Conservation (phyloP, 495 filamentous ascomycete species). For the Xylaria castorea region DNA sequence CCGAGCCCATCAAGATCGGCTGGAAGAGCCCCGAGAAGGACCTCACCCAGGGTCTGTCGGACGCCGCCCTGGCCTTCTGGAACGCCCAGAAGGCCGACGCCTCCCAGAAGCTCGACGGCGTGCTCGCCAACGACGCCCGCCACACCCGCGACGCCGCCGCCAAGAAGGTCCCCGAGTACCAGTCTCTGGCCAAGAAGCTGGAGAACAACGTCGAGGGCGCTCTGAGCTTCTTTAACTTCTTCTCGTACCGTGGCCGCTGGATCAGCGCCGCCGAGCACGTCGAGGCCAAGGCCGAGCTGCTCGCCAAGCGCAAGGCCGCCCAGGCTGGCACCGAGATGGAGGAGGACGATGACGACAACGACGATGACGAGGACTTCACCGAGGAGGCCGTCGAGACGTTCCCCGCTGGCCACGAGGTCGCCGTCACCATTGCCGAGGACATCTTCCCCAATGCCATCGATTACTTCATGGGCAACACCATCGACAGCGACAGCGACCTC, state of each 20-base stretch:
- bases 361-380: slow-evolving; percentile 52
- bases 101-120: slow-evolving; percentile 47
- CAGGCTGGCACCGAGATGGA: slow-evolving; percentile 54
- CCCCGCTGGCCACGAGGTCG: slow-evolving; percentile 73
- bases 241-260: slow-evolving; percentile 66
- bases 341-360: slow-evolving; percentile 54
- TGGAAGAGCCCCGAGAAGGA: slow-evolving; percentile 74
- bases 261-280: slow-evolving; percentile 66
- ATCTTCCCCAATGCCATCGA: slow-evolving; percentile 75
- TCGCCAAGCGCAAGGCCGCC: slow-evolving; percentile 57
- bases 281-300: slow-evolving; percentile 56
- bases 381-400: slow-evolving; percentile 66
- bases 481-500: slow-evolving; percentile 27
- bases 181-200: slow-evolving; percentile 47
- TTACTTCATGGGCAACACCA: slow-evolving; percentile 60
- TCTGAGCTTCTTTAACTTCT: slow-evolving; percentile 75
- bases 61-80: slow-evolving; percentile 63
- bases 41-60: slow-evolving; percentile 69
- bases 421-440: slow-evolving; percentile 73
- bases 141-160: slow-evolving; percentile 35
- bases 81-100: slow-evolving; percentile 63
- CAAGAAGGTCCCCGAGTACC: slow-evolving; percentile 45
- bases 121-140: slow-evolving; percentile 35
- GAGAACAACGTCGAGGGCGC: slow-evolving; percentile 54
- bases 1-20: slow-evolving; percentile 71